phyloP scores from a whole-genome alignment of 148 eudicot species.

The Chenopodium berlandieri region DNA sequence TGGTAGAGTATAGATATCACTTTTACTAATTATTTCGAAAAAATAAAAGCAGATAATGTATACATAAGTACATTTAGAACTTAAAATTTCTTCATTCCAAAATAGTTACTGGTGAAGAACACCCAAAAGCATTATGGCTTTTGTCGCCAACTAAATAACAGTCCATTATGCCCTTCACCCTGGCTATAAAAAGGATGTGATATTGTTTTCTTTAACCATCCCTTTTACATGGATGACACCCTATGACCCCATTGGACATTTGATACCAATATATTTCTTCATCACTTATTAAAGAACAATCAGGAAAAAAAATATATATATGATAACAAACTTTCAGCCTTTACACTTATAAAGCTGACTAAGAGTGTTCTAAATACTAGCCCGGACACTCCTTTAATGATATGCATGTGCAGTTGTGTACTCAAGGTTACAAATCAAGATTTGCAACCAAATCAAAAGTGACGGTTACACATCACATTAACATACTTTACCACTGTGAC shows the following conservation, averaged over 20 bases:
- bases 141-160: not conserved
- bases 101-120: no score
- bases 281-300: no score
- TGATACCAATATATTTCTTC: not conserved
- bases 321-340: not conserved
- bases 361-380: not conserved
- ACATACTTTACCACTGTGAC: not conserved
- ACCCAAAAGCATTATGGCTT: not conserved
- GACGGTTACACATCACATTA: not conserved
- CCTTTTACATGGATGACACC: not conserved
- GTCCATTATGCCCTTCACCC: not conserved
- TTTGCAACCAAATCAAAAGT: not conserved
- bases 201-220: not conserved
- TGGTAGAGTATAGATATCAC: no score
- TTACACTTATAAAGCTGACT: not conserved
- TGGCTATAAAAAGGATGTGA: not conserved
- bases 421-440: not conserved
- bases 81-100: no score
- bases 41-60: not conserved
- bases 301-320: no score
- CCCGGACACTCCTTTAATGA: not conserved
- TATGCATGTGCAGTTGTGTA: not conserved
- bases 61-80: not conserved
- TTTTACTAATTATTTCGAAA: no score
- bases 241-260: not conserved